phyloP scores from a whole-genome alignment of 805 yeast genomes.

The Cyberlindnera suaveolens region DNA sequence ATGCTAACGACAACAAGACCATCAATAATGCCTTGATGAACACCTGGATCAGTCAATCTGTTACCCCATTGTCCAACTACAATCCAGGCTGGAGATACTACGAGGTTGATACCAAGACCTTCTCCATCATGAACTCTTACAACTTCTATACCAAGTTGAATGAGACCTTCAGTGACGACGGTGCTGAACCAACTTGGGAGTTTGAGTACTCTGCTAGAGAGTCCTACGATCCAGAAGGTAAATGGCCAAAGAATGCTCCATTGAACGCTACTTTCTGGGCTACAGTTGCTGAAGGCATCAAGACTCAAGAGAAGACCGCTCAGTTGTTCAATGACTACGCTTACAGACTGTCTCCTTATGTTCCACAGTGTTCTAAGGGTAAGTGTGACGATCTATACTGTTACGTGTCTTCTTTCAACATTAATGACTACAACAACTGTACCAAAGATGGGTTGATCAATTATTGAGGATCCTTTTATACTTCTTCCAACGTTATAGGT shows the following conservation, averaged over 20 bases:
- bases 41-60: conserved; percentile 63
- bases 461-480: conserved; percentile 1
- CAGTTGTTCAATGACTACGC: conserved; percentile 44
- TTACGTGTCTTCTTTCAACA: conserved; percentile 17
- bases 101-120: conserved; percentile 55
- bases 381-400: conserved; percentile 17
- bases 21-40: conserved; percentile 43
- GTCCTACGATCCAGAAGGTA: conserved; percentile 39
- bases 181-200: conserved; percentile 56
- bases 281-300: conserved; percentile 28
- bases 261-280: conserved; percentile 70
- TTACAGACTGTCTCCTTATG: conserved; percentile 49
- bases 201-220: conserved; percentile 62
- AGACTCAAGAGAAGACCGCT: conserved; percentile 35
- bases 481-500: too few species aligned
- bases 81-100: conserved; percentile 75
- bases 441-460: conserved; percentile 3
- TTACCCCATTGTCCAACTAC: conserved; percentile 52
- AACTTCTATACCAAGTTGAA: conserved; percentile 57
- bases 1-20: conserved; percentile 39
- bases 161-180: conserved; percentile 46
- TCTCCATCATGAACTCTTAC: conserved; percentile 52
- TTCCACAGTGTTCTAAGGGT: conserved; percentile 39
- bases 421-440: conserved; percentile 15
- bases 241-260: conserved; percentile 56